Base-by-base conservation (phyloP, 1,284 basidiomycete species). In the Moesziomyces antarcticus region DNA sequence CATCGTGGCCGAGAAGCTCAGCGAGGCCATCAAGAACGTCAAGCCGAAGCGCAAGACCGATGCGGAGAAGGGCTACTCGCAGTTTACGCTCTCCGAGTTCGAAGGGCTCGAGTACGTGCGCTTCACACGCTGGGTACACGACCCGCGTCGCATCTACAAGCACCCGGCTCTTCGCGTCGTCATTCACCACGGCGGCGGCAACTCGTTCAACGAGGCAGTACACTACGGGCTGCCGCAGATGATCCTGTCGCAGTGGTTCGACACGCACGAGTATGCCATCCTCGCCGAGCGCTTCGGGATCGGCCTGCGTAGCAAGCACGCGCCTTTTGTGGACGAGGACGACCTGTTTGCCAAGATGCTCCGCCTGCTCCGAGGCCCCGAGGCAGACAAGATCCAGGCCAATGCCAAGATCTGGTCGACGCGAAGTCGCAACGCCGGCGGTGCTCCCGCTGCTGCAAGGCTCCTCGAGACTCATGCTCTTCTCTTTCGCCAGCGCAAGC, bases 191-290 rank as follows among this genome's bases (percentile, higher is more conserved):
- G 80, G 79, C 20, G 80, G 80, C 11, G 80, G 80, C 49, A 82
- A 82, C 63, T 75, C 71, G 18, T 82, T 79, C 75, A 82, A 82
- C 64, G 80, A 82, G 52, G 80, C 80, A 0, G 54, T 82, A 10
- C 70, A 64, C 55, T 73, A 67, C 53, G 80, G 75, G 22, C 45
- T 78, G 16, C 80, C 79, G 13, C 80, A 82, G 56, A 69, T 82
- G 50, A 60, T 79, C 20, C 49, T 82, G 5, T 68, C 68, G 21
- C 79, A 81, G 56, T 82, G 80, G 79, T 67, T 74, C 10, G 79
- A 81, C 45, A 79, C 78, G 37, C 75, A 80, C 61, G 78, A 80
- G 37, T 73, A 74, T 25, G 75, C 62, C 21, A 57, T 72, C 21
- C 65, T 73, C 37, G 64, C 72, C 6, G 56, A 72, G 33, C 56